These are phyloP conservation scores for Nasturtium officinale DNA, from an alignment of 345 rosid species.

Conservation along the genomic window DNA sequence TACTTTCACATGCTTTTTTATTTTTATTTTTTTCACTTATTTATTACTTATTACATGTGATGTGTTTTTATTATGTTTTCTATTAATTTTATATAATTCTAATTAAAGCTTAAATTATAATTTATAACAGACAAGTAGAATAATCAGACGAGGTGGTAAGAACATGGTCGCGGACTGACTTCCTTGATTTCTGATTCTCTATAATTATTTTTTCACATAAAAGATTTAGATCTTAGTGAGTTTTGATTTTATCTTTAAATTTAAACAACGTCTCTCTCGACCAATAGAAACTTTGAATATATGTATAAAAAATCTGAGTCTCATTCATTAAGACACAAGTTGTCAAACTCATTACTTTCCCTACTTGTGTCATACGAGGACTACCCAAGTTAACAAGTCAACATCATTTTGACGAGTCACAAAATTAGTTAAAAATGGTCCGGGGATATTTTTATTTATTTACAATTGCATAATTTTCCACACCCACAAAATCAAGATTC, in stretches of 20 bases:
- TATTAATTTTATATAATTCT: background rate
- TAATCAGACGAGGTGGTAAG: slow-evolving; percentile 45
- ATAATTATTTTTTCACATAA: slow-evolving; percentile 9
- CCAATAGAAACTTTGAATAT: background rate
- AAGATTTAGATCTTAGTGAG: slow-evolving; percentile 21
- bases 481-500: slow-evolving; percentile 20
- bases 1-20: slow-evolving; percentile 37
- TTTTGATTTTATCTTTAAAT: background rate
- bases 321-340: slow-evolving; percentile 32
- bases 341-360: slow-evolving; percentile 40
- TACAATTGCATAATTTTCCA: background rate
- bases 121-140: background rate
- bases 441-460: background rate
- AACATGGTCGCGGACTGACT: slow-evolving; percentile 62
- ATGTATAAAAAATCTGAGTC: slow-evolving; percentile 24
- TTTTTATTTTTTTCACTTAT: slow-evolving; percentile 35
- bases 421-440: slow-evolving; percentile 3
- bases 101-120: background rate
- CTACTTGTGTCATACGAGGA: slow-evolving; percentile 40
- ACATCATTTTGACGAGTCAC: slow-evolving; percentile 36
- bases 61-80: slow-evolving; percentile 21
- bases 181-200: slow-evolving; percentile 53
- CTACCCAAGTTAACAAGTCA: slow-evolving; percentile 24
- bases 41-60: slow-evolving; percentile 39
- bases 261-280: background rate